phyloP scores from a whole-genome alignment of 257 asterid species.

The Solanum ossicruentum region DNA sequence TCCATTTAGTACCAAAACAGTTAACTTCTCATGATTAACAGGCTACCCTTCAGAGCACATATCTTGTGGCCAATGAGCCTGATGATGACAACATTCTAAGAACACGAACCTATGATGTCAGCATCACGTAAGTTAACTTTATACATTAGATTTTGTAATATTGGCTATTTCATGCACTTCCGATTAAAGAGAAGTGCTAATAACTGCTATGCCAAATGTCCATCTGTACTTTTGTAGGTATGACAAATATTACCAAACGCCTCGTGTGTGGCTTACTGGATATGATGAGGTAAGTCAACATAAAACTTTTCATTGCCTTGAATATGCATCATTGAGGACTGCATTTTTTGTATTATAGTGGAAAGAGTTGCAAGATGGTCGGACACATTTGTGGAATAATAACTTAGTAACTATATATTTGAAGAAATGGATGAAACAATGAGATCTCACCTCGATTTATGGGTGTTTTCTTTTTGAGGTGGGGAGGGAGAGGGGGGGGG shows the following conservation, averaged over 20 bases:
- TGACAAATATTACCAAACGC: constrained; percentile 97
- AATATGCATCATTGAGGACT: not conserved
- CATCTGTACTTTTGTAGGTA: constrained; percentile 35
- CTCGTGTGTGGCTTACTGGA: constrained; percentile 99
- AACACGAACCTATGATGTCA: constrained; percentile 91
- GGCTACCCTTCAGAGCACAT: constrained; percentile 70
- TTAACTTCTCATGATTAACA: constrained; percentile 9
- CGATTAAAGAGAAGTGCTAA: not conserved
- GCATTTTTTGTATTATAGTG: not conserved
- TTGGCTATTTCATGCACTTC: not conserved
- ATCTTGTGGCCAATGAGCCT: constrained; percentile 84
- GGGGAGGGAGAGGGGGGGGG: not conserved
- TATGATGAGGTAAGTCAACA: constrained; percentile 71
- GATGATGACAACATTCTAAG: constrained; percentile 87
- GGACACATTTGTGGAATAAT: not conserved
- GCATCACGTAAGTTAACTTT: constrained; percentile 76
- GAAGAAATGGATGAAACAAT: not conserved
- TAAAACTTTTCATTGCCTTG: not conserved
- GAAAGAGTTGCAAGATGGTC: not conserved
- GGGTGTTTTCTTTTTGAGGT: not conserved
- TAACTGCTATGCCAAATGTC: not conserved
- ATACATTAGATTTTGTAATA: not conserved
- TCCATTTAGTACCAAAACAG: not conserved
- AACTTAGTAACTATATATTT: not conserved
- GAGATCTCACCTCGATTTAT: not conserved